Base-by-base conservation (phyloP, 495 filamentous ascomycete genomes). In the Geoglossum glabrum region DNA sequence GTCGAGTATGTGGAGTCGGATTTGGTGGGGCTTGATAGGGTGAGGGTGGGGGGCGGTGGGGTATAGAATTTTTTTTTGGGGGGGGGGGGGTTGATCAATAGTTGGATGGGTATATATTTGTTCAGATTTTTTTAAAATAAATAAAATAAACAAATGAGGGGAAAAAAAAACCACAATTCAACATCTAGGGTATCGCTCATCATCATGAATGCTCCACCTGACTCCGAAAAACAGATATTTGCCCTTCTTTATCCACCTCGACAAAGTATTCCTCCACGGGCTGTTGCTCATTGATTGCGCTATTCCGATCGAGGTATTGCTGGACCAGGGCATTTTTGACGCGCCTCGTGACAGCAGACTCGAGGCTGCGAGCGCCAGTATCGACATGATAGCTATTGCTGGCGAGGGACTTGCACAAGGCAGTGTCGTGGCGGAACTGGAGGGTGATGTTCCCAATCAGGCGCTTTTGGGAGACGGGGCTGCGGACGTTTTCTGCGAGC, bases 321-420 rank as follows among this genome's bases (percentile, higher is more conserved):
- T 9, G 7, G 7, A 40, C 36, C 15, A 40, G 17, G 3, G 15
- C 8, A 6, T 17, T 15, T 15, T 9, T 15, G 3, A 40, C 13
- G 3, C 7, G 3, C 8, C 3, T 15, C 61, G 5, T 61, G 21
- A 52, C 64, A 5, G 43, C 63, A 28, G 17, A 56, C 23, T 49
- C 58, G 38, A 73, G 63, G 47, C 71, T 73, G 13, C 67, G 66
- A 5, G 70, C 71, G 1, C 73, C 73, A 23, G 75, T 17, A 40
- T 40, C 13, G 3, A 9, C 15, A 15, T 40, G 3, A 17, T 40
- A 40, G 3, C 13, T 15, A 6, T 17, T 15, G 3, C 17, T 17
- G 7, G 36, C 36, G 3, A 40, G 5, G 3, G 36, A 6, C 17
- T 9, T 7, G 17, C 36, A 40, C 17, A 40, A 3, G 8, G 36